These are phyloP conservation scores for Gossypium schwendimanii DNA, from an alignment of 441 rosid genomes.

Conservation along the genomic window DNA sequence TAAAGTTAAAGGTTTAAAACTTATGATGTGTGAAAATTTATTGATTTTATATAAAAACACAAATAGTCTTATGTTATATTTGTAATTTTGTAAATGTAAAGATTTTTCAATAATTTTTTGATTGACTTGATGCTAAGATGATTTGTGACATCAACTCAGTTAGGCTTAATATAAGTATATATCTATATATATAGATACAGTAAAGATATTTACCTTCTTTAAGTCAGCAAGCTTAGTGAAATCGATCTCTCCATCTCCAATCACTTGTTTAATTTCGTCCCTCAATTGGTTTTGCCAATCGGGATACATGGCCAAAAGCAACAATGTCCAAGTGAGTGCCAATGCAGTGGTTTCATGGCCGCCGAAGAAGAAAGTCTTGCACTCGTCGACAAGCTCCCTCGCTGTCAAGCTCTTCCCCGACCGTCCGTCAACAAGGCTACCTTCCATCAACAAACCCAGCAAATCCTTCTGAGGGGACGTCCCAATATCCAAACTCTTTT, in stretches of 20 bases:
- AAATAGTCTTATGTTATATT: too few species aligned
- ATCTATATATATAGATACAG: too few species aligned
- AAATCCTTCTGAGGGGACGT: constrained; percentile 32
- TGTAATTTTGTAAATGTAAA: too few species aligned
- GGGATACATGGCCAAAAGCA: constrained; percentile 66
- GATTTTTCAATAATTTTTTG: too few species aligned
- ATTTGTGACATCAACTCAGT: too few species aligned
- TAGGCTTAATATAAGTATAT: too few species aligned
- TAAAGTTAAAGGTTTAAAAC: too few species aligned
- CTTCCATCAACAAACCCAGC: constrained; percentile 53
- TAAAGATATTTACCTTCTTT: constrained; percentile 54
- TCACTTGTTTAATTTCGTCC: constrained; percentile 64
- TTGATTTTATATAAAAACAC: too few species aligned
- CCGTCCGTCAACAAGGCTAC: constrained; percentile 26
- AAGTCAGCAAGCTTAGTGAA: constrained; percentile 61
- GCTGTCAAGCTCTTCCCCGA: constrained; percentile 43
- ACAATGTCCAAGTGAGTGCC: constrained; percentile 76
- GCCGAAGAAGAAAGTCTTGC: constrained; percentile 92
- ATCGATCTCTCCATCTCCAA: constrained; percentile 51
- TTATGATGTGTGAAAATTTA: too few species aligned
- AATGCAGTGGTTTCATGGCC: constrained; percentile 95
- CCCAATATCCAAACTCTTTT: constrained; percentile 16
- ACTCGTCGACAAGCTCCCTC: constrained; percentile 73
- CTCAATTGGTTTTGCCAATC: constrained; percentile 73
- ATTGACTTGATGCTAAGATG: too few species aligned